These are phyloP conservation scores for Phytophthora macrochlamydospora DNA, from an alignment of 352 stramenopile genomes.

Conservation along the genomic window DNA sequence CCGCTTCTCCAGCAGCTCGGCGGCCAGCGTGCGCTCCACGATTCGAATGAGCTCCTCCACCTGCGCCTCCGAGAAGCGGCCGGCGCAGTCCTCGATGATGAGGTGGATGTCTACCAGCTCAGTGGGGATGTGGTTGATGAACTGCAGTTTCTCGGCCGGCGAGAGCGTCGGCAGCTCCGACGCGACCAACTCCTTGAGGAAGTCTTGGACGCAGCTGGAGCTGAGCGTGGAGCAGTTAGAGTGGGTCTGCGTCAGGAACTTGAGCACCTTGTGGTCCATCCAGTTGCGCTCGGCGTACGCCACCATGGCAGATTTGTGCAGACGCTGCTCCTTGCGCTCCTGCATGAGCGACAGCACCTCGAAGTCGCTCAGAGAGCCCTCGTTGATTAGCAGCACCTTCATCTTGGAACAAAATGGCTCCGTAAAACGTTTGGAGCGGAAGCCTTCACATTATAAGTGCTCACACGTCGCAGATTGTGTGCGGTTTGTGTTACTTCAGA, in stretches of 20 bases:
- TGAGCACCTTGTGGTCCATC: slow-evolving; percentile 91
- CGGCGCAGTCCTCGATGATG: slow-evolving; percentile 85
- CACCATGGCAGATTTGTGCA: slow-evolving; percentile 78
- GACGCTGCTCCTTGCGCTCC: slow-evolving; percentile 75
- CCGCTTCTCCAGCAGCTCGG: slow-evolving; percentile 33
- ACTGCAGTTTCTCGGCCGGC: slow-evolving; percentile 80
- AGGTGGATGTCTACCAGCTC: slow-evolving; percentile 87
- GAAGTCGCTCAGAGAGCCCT: slow-evolving; percentile 78
- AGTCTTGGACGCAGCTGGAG: slow-evolving; percentile 57
- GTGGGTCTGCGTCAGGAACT: slow-evolving; percentile 79
- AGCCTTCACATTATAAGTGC: not conserved
- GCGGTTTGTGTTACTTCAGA: too few relatives aligned
- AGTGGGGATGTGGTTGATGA: slow-evolving; percentile 84
- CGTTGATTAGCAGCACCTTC: slow-evolving; percentile 87
- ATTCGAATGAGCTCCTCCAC: slow-evolving; percentile 78
- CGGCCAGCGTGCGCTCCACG: slow-evolving; percentile 67
- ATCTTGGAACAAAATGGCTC: slow-evolving; percentile 19
- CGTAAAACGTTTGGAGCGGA: slow-evolving; percentile 12
- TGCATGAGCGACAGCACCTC: slow-evolving; percentile 85
- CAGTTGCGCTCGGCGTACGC: slow-evolving; percentile 88
- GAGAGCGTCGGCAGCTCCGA: slow-evolving; percentile 53
- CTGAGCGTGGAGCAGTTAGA: slow-evolving; percentile 61
- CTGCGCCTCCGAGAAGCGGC: slow-evolving; percentile 76
- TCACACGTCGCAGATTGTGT: not conserved
- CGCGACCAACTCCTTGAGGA: slow-evolving; percentile 58